Base-by-base conservation (phyloP, 345 rosid genomes). In the Citropsis articulata region DNA sequence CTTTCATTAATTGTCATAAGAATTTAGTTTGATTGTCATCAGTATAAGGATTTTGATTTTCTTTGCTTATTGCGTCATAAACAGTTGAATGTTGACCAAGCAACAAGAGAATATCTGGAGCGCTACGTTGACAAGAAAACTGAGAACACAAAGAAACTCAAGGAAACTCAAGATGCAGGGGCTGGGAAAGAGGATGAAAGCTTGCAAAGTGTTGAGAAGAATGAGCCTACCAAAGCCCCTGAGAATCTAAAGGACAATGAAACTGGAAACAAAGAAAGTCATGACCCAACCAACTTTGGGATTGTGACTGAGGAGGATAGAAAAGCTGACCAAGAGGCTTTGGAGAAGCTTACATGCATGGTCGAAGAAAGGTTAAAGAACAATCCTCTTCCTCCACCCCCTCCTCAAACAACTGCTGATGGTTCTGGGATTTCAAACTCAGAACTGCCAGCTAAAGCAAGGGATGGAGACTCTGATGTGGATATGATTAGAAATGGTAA, bases 361-460 rank as follows among this genome's bases (percentile, higher is more conserved):
- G 81, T 91, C 66, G 97, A 92, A 83, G 98, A 94, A 85, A 92
- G 99, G 83, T 77, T 91, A 84, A 94, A 89, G 88, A 82, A 85
- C 83, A 90, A 83, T 76, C 98, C 98, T 50, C 85, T 90, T 81
- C 99, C 98, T 75, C 97, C 97, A n/a, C 99, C 95, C 28, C 96
- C 98, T 75, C 88, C 88, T 38, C 89, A 75, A 65, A 80, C 83
- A 53, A 85, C 89, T 33, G 85, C 75, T 63, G 91, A 90, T 85
- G 87, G 82, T 77, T 81, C 82, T 80, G 91, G 85, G 50, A 88
- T 78, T 80, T 45, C 82, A 77, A 81, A 71, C 71, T 71, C 85
- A 60, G 99, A 95, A 73, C 22, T 82, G 81, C 86, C 81, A 31
- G 82, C 88, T 76, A 91, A 88, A 83, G 73, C 90, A 33, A 92